Percentiles rank a stretch among this genome's conserved stretches.
These are phyloP conservation scores for Cardamine resedifolia DNA, from an alignment of 345 rosid genomes.

Conservation along the genomic window DNA sequence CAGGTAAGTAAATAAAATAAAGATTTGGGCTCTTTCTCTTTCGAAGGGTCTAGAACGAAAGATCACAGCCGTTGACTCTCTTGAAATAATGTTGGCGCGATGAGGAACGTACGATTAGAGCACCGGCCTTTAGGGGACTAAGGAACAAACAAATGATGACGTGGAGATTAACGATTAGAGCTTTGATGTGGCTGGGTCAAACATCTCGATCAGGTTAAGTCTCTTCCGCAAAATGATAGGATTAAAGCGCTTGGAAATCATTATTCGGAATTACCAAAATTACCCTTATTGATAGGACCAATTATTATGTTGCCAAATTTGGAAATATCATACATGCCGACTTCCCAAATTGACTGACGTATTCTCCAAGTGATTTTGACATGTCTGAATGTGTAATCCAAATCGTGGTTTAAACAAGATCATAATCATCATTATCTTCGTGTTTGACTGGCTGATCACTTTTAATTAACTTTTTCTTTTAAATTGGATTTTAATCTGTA, in stretches of 20 bases:
- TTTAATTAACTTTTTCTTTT: neutral
- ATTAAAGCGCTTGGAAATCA: neutral
- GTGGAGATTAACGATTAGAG: constrained; percentile 52
- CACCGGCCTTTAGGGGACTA: constrained; percentile 7
- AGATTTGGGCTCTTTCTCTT: neutral
- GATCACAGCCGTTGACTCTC: constrained; percentile 49
- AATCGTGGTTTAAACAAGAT: neutral
- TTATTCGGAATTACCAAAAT: constrained; percentile 1
- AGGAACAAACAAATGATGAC: constrained; percentile 26
- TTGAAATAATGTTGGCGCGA: constrained; percentile 12
- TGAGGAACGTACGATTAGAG: constrained; percentile 41
- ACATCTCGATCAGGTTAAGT: constrained; percentile 25
- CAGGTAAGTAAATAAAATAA: neutral
- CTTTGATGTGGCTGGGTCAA: constrained; percentile 50
- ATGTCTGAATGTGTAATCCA: neutral
- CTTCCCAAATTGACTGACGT: constrained; percentile 16
- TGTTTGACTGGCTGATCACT: neutral
- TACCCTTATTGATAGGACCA: constrained; percentile 1
- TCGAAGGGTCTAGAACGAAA: constrained; percentile 61
- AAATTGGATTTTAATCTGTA: neutral
- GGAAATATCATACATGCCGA: constrained; percentile 23
- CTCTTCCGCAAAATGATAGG: constrained; percentile 17
- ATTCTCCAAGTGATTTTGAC: constrained; percentile 26
- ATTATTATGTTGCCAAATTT: constrained; percentile 9
- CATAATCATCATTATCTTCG: neutral